Base-by-base conservation (phyloP, 768 basidiomycete genomes). In the Suillus fuscotomentosus region DNA sequence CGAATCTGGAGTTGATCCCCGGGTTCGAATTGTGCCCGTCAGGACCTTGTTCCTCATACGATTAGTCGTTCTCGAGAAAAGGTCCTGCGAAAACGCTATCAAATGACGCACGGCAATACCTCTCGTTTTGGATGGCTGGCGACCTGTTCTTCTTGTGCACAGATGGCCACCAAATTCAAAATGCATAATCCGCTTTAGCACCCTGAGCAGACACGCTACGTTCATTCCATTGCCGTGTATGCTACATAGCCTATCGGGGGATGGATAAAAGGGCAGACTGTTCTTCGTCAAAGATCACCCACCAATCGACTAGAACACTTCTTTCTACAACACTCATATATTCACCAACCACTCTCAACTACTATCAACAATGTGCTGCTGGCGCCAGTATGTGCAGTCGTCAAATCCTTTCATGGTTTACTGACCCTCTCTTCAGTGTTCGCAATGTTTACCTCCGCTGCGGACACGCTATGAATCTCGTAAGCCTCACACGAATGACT, bases 381-480 rank as follows among this genome's bases (percentile, higher is more conserved):
- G 76, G 70, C 83, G 86, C 76, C 84, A 81, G 86, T 87, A 69
- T 74, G 83, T 80, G 5, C 24, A 62, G 8, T 20, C 17, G 8
- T 10, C 6, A 31, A 22, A n/a, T 34, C 39, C 43, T 11, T 22
- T 8, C 14, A 24, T n/a, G 13, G 14, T 6, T 14, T 31, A 34
- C 41, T 59, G 54, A 42, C 60, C 47, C 66, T 41, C 63, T 50
- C 47, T 39, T 55, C 42, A 83, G 82, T 38, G 82, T 86, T 22
- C 78, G 81, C 71, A 80, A 83, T 67, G 69, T 80, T 48, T 87
- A 83, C 76, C 64, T 74, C 57, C 75, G 74, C 24, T 88, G 86
- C 64, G 80, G 79, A 7, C 86, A 88, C 59, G 76, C 73, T 0
- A 71, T 83, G 55, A 83, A 69, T 38, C 60, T 81, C 67, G 82